Evolutionary conservation across 768 basidiomycete species (phyloP), one percentile per base, ranked within the genome.

Genomic region (Auricularia heimuer): DNA sequence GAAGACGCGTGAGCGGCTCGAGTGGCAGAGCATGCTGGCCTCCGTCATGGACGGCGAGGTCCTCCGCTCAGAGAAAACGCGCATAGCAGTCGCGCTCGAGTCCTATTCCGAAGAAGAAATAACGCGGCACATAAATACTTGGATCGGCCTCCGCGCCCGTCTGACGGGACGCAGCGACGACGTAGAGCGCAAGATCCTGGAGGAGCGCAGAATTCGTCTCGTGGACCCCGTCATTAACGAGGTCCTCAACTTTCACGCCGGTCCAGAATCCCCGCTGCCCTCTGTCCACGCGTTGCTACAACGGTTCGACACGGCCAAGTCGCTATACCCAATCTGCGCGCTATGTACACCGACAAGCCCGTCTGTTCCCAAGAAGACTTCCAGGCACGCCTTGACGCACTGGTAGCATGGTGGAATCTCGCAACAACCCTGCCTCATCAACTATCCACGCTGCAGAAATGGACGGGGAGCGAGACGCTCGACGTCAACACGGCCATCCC

Each of bases 21-120:
- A 97, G 75, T 98, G 97, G 97, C 94, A 95, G 75, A 89, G 89
- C 18, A 89, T 98, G 86, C 84, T 98, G 37, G 85, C 92, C 12
- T 96, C 94, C 36, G 96, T 98, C 33, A 81, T 99, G 58, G 85
- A 85, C 36, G 95, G 97, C 10, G 95, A 98, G 70, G 94, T 99
- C 11, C 84, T 99, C 68, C 92, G 89, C 73, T 90, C 92, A 0
- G 97, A 98, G 77, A 97, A 94, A 77, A 90, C 90, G 33, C 85
- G 97, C 65, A 94, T 98, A 66, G 89, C 90, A 35, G 86, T 86
- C 60, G 90, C 86, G 16, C 78, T 93, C 62, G 85, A 88, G 68
- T 83, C 85, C 24, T 82, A 84, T 21, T 81, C 81, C 7, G 87
- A 90, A 65, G 86, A 88, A 76, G 83, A 88, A 75, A 82, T 85